Evolutionary conservation across 1,284 basidiomycete genomes (phyloP).

Genomic region (Puccinia brachypodii): DNA sequence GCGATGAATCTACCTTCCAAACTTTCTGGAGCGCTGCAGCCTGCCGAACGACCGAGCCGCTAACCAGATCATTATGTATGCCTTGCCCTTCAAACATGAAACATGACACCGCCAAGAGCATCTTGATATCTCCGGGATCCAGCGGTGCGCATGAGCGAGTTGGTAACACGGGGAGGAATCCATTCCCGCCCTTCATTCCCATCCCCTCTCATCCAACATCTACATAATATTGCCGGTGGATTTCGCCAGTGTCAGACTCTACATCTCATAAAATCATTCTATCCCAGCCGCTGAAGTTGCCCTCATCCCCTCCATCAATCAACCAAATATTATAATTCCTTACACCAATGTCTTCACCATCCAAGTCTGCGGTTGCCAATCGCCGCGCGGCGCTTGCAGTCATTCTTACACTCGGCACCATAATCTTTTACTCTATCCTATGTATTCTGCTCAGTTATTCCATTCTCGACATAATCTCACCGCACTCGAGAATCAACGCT

Average conservation of each 20-base stretch:
- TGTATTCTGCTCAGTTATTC: slow-evolving; percentile 36
- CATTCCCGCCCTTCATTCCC: too few species aligned
- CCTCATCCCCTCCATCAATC: neutral
- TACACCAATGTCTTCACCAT: neutral
- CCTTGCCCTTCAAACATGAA: neutral
- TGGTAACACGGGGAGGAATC: neutral
- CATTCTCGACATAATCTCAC: slow-evolving; percentile 31
- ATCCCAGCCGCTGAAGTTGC: neutral
- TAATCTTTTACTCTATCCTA: slow-evolving; percentile 27
- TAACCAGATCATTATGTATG: neutral
- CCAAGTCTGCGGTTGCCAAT: slow-evolving; percentile 2
- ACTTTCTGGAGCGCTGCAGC: neutral
- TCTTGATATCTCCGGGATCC: neutral
- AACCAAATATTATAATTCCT: neutral
- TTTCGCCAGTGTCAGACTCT: neutral
- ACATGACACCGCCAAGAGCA: neutral
- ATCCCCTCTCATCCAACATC: neutral
- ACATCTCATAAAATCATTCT: neutral
- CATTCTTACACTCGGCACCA: slow-evolving; percentile 1
- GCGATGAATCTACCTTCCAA: neutral
- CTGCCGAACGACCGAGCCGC: neutral
- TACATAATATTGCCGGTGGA: neutral
- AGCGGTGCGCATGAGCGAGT: neutral
- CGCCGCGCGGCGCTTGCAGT: neutral
- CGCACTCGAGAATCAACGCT: slow-evolving; percentile 24